A percentile compares a stretch with the other conserved stretches of the same genome.
These are phyloP conservation scores for Microcera coccophila DNA, from an alignment of 2,329 filamentous ascomycete species.

Conservation along the genomic window DNA sequence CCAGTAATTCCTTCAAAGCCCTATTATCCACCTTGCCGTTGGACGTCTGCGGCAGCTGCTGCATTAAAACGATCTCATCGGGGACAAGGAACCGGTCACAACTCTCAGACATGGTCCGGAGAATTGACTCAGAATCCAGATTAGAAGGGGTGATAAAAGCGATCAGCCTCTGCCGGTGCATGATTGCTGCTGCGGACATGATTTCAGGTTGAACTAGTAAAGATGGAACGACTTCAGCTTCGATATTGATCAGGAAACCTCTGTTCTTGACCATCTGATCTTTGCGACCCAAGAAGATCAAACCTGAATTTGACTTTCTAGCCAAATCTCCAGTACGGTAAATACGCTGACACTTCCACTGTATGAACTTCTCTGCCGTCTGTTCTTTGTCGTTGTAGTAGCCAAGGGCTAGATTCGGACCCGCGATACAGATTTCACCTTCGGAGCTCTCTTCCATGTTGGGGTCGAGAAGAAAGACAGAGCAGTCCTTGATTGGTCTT, in stretches of 20 bases:
- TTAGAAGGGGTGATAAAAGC: not conserved
- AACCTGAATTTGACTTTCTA: not conserved
- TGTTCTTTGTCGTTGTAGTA: not conserved
- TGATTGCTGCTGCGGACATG: not conserved
- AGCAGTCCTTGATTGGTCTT: not conserved
- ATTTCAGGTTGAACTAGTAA: not conserved
- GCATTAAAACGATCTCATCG: not conserved
- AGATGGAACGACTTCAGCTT: not conserved
- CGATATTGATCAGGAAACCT: slow-evolving; percentile 1
- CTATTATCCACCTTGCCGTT: not conserved
- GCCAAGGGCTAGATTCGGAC: not conserved
- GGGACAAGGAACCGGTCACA: not conserved
- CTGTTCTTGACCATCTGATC: slow-evolving; percentile 1
- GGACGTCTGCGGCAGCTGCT: not conserved
- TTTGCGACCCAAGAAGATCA: not conserved
- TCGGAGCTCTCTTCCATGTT: too few species aligned
- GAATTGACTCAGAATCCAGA: not conserved
- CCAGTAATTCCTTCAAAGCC: too few species aligned
- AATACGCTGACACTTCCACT: not conserved
- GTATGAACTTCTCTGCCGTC: not conserved
- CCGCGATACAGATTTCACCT: not conserved
- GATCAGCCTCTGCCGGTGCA: not conserved
- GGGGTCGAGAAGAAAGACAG: not conserved
- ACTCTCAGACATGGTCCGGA: not conserved
- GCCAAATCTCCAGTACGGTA: not conserved